These are phyloP conservation scores for Fusarium veterinarium DNA, from an alignment of 2,329 filamentous ascomycete genomes.

Conservation along the genomic window DNA sequence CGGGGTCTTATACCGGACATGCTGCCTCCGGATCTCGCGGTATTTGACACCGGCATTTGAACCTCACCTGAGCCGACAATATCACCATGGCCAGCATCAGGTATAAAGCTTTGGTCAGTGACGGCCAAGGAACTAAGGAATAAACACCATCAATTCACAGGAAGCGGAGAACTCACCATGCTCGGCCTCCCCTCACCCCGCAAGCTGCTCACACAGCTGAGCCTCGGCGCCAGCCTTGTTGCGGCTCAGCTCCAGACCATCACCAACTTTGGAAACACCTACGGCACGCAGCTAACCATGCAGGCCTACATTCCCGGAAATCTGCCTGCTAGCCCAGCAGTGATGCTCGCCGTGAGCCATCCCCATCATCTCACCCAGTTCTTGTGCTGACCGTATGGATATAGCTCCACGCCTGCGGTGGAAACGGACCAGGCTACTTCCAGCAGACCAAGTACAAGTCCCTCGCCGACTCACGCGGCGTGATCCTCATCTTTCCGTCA, in stretches of 20 bases:
- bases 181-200: neutral
- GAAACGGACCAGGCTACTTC: constrained; percentile 2
- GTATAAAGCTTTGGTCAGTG: neutral
- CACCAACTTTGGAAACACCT: constrained; percentile 9
- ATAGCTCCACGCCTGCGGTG: constrained; percentile 1
- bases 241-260: constrained; percentile 23
- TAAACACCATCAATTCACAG: neutral
- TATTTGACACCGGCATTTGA: constrained; percentile 12
- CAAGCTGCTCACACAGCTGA: constrained; percentile 12
- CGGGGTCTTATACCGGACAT: neutral
- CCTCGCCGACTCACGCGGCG: neutral
- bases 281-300: neutral
- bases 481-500: constrained; percentile 4
- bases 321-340: neutral
- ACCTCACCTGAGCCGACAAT: neutral
- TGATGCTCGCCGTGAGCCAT: neutral
- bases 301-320: constrained; percentile 7
- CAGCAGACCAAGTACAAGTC: constrained; percentile 6
- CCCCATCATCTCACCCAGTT: rapidly evolving
- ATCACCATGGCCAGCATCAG: neutral
- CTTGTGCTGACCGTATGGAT: neutral
- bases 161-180: neutral
- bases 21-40: neutral
- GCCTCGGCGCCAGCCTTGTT: constrained; percentile 5
- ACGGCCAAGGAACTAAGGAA: rapidly evolving